phyloP scores from a whole-genome alignment of 371 early-diverging fungal genomes.

The Mucor mucedo region DNA sequence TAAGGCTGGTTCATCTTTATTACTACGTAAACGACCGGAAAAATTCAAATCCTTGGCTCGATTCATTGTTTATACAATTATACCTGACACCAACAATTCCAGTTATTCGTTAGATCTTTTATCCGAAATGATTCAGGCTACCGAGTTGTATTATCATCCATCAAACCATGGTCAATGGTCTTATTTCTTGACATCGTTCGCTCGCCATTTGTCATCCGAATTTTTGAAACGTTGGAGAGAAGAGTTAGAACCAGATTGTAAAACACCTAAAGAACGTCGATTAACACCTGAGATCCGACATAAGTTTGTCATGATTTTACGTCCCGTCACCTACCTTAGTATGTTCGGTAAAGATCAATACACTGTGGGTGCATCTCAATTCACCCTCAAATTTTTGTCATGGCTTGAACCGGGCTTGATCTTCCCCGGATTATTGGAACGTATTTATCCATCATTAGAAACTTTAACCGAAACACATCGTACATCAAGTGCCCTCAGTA shows the following conservation, averaged over 20 bases:
- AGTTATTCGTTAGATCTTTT: conserved; percentile 63
- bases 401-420: conserved; percentile 79
- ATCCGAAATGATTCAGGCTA: conserved; percentile 78
- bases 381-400: conserved; percentile 75
- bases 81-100: conserved; percentile 45
- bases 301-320: conserved; percentile 65
- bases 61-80: conserved; percentile 81
- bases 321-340: conserved; percentile 62
- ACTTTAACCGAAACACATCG: conserved; percentile 89
- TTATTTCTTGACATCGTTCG: conserved; percentile 64
- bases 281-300: conserved; percentile 59
- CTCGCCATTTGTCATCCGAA: conserved; percentile 62
- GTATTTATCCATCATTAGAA: conserved; percentile 87
- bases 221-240: conserved; percentile 72
- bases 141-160: conserved; percentile 89
- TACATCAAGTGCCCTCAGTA: conserved; percentile 79
- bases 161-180: conserved; percentile 89
- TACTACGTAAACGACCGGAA: conserved; percentile 55
- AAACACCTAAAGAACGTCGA: conserved; percentile 62
- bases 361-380: conserved; percentile 67
- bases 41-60: conserved; percentile 69
- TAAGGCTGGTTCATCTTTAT: conserved; percentile 47
- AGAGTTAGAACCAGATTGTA: conserved; percentile 62
- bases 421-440: conserved; percentile 83
- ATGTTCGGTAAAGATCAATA: conserved; percentile 87